Evolutionary conservation across 495 filamentous ascomycete genomes (phyloP).

Genomic region (Penicillium psychrofluorescens): DNA sequence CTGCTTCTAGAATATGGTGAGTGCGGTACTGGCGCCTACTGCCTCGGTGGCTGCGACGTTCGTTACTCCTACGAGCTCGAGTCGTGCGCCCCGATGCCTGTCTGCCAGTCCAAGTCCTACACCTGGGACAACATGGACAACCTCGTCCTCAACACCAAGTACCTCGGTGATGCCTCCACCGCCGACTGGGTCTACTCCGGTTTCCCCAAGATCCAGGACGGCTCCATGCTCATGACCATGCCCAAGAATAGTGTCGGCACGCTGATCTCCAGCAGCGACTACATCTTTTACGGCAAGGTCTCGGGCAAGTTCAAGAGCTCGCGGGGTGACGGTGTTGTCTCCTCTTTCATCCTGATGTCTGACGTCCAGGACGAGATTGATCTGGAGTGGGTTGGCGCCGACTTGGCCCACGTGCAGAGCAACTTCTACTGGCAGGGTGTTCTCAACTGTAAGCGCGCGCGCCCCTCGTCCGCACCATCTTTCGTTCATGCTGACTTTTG

Average conservation of each 20-base stretch:
- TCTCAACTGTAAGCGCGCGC: slow-evolving; percentile 65
- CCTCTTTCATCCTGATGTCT: slow-evolving; percentile 88
- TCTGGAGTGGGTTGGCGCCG: slow-evolving; percentile 85
- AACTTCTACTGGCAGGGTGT: slow-evolving; percentile 98
- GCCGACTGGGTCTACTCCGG: slow-evolving; percentile 88
- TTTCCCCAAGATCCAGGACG: slow-evolving; percentile 52
- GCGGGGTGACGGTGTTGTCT: slow-evolving; percentile 79
- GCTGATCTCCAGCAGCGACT: slow-evolving; percentile 78
- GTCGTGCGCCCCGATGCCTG: slow-evolving; percentile 78
- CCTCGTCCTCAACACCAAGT: slow-evolving; percentile 62
- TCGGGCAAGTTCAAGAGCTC: slow-evolving; percentile 80
- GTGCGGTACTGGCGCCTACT: slow-evolving; percentile 91
- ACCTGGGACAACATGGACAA: slow-evolving; percentile 58
- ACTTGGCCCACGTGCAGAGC: slow-evolving; percentile 72
- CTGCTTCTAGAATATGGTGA: slow-evolving; percentile 71
- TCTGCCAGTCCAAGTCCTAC: slow-evolving; percentile 69
- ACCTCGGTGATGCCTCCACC: slow-evolving; percentile 72
- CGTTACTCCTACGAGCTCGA: slow-evolving; percentile 71
- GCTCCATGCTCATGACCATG: slow-evolving; percentile 77
- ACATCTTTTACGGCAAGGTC: slow-evolving; percentile 97
- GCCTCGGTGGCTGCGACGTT: slow-evolving; percentile 91
- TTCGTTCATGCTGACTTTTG: too few species aligned
- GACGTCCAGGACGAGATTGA: slow-evolving; percentile 98
- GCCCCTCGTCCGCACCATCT: too few species aligned
- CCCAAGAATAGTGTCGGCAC: slow-evolving; percentile 72